These are phyloP conservation scores for Chrysanthemum lavandulifolium DNA, from an alignment of 129 eudicot species.

Conservation along the genomic window DNA sequence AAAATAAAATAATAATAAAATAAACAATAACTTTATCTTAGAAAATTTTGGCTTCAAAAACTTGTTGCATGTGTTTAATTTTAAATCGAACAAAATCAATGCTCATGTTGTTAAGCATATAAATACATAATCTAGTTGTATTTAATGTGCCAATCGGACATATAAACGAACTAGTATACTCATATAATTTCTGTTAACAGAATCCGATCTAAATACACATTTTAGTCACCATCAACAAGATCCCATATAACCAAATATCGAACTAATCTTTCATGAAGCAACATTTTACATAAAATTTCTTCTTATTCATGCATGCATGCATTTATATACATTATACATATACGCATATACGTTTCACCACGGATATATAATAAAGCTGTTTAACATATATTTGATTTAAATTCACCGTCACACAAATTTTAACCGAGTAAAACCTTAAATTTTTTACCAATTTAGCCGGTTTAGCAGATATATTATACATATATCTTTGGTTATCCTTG, in stretches of 20 bases:
- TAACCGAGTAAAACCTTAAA: too few relatives aligned
- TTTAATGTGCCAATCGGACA: neutral
- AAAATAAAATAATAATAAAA: too few relatives aligned
- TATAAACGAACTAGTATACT: neutral
- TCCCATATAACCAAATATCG: constrained; percentile 19
- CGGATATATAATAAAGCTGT: too few relatives aligned
- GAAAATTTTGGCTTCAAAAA: too few relatives aligned
- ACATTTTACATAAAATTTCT: constrained; percentile 4
- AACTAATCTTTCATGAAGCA: constrained; percentile 19
- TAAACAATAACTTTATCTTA: too few relatives aligned
- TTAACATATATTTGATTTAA: too few relatives aligned
- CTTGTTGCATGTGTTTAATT: too few relatives aligned
- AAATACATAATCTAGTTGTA: neutral
- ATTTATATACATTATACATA: neutral
- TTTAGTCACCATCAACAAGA: constrained; percentile 23
- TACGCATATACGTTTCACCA: neutral
- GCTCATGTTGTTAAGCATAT: neutral
- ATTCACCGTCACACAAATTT: too few relatives aligned
- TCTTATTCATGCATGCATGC: neutral
- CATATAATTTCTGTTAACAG: constrained; percentile 4
- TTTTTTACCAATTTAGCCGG: too few relatives aligned
- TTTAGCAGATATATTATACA: too few relatives aligned
- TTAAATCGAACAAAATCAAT: neutral
- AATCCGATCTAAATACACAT: constrained; percentile 22
- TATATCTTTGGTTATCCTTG: too few relatives aligned